phyloP scores from a whole-genome alignment of 495 filamentous ascomycete species.

The Xylaria castorea region DNA sequence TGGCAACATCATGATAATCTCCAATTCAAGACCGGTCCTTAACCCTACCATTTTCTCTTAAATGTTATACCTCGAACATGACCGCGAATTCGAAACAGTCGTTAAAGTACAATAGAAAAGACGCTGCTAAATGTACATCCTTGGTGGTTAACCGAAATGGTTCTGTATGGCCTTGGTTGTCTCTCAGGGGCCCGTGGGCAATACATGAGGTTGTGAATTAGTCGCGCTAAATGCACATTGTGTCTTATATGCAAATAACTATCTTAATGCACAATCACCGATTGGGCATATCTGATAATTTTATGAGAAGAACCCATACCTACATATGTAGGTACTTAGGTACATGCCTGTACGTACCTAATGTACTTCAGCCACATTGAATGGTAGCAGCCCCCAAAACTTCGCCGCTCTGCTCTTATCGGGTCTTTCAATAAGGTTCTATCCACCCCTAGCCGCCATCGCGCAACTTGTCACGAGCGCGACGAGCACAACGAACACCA shows the following conservation, averaged over 20 bases:
- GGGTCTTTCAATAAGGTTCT: not conserved
- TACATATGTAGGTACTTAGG: too few relatives aligned
- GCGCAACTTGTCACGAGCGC: slow-evolving; percentile 4
- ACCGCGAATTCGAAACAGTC: not conserved
- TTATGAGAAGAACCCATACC: not conserved
- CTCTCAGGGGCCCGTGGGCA: not conserved
- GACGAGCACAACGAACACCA: not conserved
- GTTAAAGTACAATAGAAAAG: not conserved
- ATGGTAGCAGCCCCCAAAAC: not conserved
- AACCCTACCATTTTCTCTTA: not conserved
- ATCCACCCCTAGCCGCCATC: not conserved
- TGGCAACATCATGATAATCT: not conserved
- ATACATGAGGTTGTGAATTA: not conserved
- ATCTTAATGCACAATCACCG: not conserved
- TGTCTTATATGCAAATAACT: not conserved
- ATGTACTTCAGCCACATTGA: slow-evolving; percentile 8
- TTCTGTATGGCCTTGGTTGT: not conserved
- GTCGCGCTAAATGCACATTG: not conserved
- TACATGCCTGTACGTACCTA: too few relatives aligned
- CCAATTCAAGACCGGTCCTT: not conserved
- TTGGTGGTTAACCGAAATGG: not conserved
- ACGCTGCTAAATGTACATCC: not conserved
- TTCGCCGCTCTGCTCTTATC: slow-evolving; percentile 11
- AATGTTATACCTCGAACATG: not conserved
- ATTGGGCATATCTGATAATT: not conserved